Evolutionary conservation across 148 eudicot genomes (phyloP), one percentile per base, ranked within the genome.

Genomic region (Camellia japonica): DNA sequence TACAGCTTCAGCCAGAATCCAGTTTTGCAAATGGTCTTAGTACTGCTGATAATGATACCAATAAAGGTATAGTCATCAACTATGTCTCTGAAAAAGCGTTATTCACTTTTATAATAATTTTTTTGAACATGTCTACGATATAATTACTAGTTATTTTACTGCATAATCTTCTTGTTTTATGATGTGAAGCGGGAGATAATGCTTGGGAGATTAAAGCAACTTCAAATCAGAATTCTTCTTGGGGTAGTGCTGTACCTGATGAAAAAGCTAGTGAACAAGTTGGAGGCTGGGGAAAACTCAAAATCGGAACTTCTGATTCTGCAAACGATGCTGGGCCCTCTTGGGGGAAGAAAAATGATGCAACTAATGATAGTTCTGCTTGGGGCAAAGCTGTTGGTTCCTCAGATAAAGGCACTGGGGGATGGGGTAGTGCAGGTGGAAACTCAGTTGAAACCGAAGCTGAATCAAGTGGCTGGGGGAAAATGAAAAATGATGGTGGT

Each of bases 121-220:
- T 14, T 41, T 30, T 41, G 49, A 58, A 74, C 20, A 56, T 4
- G 13, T 74, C 18, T 5, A 5, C 2, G 23, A 3, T 18, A 7
- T 47, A 4, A 1, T n/a, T 18, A 10, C n/a, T 78, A 0, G 51
- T 68, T 44, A 46, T 75, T 1, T 52, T 60, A 5, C 4, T 61
- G 56, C 8, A 74, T 56, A 43, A 67, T 64, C 47, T 76, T 66
- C 20, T 73, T 78, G 46, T 65, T 82, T 30, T 6, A 51, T 14
- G 8, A 23, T 59, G 46, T 70, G 20, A 56, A 80, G 85, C 74
- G 76, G 92, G 75, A 63, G 89, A 80, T 47, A 73, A 78, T 83
- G 77, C 81, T 76, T 90, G 95, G 95, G 87, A 84, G 52, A 85
- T 80, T 68, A 89, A 90, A 92, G 85, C 64, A 18, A 78, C 84